These are phyloP conservation scores for Termitomyces sp. DNA, from an alignment of 768 basidiomycete genomes.

Conservation along the genomic window DNA sequence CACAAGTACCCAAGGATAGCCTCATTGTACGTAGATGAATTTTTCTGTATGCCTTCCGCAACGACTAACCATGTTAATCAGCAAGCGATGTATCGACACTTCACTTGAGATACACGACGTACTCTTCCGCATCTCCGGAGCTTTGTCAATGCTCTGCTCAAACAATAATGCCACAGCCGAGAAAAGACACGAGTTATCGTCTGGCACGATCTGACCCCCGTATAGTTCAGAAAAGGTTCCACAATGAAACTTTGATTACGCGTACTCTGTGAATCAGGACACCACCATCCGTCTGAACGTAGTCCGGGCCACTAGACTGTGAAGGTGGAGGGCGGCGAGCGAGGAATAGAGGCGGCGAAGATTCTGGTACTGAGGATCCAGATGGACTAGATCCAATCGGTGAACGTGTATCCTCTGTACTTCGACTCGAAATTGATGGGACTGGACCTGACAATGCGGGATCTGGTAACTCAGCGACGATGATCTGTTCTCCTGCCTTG, in stretches of 20 bases:
- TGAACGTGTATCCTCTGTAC: constrained; percentile 15
- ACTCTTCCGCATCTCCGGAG: constrained; percentile 74
- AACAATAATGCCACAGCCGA: constrained; percentile 84
- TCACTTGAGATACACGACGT: constrained; percentile 20
- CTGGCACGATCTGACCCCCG: constrained; percentile 63
- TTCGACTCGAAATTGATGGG: constrained; percentile 3
- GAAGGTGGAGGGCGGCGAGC: constrained; percentile 12
- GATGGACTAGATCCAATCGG: constrained; percentile 7
- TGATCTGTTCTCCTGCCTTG: constrained; percentile 79
- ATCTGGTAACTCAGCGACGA: constrained; percentile 54
- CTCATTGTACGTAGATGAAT: constrained; percentile 75
- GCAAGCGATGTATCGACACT: background rate
- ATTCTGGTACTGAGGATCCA: background rate
- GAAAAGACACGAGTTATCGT: constrained; percentile 96
- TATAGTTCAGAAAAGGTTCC: background rate
- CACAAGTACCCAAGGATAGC: constrained; percentile 78
- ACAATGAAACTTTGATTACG: background rate
- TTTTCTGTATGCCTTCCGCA: constrained; percentile 72
- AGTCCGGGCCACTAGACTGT: constrained; percentile 44
- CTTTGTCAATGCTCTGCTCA: constrained; percentile 75
- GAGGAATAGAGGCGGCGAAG: background rate
- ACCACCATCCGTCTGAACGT: constrained; percentile 60
- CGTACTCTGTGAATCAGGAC: constrained; percentile 73
- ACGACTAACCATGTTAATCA: constrained; percentile 54
- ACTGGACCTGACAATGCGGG: constrained; percentile 21